Base-by-base conservation (phyloP, 1,284 basidiomycete genomes). In the Malassezia arunalokei region DNA sequence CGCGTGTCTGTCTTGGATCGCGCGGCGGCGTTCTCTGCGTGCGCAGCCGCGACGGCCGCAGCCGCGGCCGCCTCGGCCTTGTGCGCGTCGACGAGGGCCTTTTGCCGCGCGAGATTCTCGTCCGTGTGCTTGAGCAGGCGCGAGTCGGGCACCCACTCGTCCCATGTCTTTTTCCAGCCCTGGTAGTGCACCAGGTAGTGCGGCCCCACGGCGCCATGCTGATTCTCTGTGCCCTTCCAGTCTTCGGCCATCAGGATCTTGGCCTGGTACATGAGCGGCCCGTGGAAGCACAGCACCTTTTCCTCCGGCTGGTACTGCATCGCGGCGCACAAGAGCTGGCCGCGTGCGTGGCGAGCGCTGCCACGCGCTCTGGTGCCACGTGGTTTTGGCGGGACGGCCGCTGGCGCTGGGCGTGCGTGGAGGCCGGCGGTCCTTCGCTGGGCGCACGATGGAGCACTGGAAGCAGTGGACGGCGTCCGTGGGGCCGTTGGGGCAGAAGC, bases 81-180 rank as follows among this genome's bases (percentile, higher is more conserved):
- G 0, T 66, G 66, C 7, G 67, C 65, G 12, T 61, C 64, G 12
- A 57, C 63, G 4, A 80, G 64, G n/a, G 72, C 68, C 27, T 76
- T 73, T 71, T 95, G 88, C 59, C 83, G 78, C n/a, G 80, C 79
- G 38, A 92, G 77, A 62, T 90, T 92, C 40, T 80, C 78, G 58
- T 94, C 88, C 68, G 85, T 89, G 65, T 81, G 79, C 74, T 96
- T 96, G 51, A 96, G 78, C 43, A 96, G 77, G 5, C 94, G 83
- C 15, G 75, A 74, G 40, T 82, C 80, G 1, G 87, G 85, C 0
- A 96, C 92, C 89, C 89, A 96, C 78, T 98, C 92, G 76, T 96
- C 92, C 92, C 92, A 96, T 83, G 87, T 91, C 75, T 90, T 86
- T 75, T 96, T 98, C 94, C 94, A 99, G 5, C 94, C 94, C 73